phyloP scores from a whole-genome alignment of 2,329 filamentous ascomycete genomes.

The Diaporthe velutina region DNA sequence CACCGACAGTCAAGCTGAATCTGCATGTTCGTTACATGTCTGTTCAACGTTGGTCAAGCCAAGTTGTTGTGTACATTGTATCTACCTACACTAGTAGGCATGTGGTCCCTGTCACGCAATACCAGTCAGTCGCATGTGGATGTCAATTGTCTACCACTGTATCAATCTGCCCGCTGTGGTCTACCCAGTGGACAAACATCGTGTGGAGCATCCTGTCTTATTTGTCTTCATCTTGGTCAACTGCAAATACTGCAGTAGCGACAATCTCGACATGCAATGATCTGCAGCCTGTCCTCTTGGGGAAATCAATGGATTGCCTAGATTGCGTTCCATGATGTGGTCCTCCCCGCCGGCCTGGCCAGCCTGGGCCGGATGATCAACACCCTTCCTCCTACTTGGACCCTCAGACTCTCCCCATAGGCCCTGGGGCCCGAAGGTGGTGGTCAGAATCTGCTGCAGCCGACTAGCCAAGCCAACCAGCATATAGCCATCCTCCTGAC shows the following conservation, averaged over 20 bases:
- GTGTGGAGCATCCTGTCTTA: background rate
- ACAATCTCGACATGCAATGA: constrained; percentile 16
- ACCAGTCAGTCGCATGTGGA: background rate
- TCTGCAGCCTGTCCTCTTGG: constrained; percentile 24
- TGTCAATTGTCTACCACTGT: background rate
- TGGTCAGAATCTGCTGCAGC: constrained; percentile 21
- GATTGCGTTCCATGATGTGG: constrained; percentile 28
- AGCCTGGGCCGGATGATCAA: constrained; percentile 21
- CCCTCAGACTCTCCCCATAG: background rate
- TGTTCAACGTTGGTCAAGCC: background rate
- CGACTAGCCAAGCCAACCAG: constrained; percentile 11
- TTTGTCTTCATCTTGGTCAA: constrained; percentile 9
- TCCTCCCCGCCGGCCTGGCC: constrained; percentile 15
- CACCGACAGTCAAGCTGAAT: constrained; percentile 9
- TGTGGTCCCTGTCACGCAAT: background rate
- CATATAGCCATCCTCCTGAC: constrained; percentile 31
- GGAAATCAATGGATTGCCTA: constrained; percentile 26
- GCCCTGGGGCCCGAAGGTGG: background rate
- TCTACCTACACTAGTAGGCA: background rate
- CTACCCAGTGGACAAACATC: background rate
- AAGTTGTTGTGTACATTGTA: background rate
- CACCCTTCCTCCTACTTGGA: background rate
- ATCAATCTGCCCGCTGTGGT: too few relatives aligned
- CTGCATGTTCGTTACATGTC: background rate
- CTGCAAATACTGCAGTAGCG: background rate